Evolutionary conservation across 345 rosid species (phyloP).

Genomic region (Sisymbrium irio): DNA sequence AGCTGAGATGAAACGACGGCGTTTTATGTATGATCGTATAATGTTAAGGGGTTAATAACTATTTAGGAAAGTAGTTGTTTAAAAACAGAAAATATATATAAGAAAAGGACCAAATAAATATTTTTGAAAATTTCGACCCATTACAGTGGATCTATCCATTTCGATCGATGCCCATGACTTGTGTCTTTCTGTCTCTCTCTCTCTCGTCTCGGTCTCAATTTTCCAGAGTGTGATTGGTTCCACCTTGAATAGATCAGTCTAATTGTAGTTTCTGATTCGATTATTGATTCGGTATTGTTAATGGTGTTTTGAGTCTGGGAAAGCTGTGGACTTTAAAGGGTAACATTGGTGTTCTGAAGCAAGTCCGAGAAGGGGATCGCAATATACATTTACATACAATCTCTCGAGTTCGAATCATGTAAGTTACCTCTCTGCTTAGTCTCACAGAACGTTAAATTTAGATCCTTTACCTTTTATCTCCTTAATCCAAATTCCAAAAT

Average conservation of each 20-base stretch:
- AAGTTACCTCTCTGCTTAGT: background rate
- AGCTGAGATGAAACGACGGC: background rate
- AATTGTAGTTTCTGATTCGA: background rate
- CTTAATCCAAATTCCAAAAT: background rate
- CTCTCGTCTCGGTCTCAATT: background rate
- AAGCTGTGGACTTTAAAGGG: background rate
- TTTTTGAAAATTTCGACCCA: background rate
- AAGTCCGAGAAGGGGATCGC: slow-evolving; percentile 24
- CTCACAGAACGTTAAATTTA: background rate
- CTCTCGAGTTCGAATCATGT: slow-evolving; percentile 26
- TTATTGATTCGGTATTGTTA: background rate
- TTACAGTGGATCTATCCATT: slow-evolving; percentile 27
- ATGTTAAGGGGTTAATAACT: background rate
- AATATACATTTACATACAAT: background rate
- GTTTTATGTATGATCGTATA: background rate
- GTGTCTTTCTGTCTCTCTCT: background rate
- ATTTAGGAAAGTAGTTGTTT: background rate
- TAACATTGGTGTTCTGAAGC: background rate
- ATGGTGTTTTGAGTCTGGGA: background rate
- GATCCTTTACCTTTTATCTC: background rate
- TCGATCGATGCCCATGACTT: background rate
- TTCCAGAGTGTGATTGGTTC: background rate
- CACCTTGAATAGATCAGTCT: slow-evolving; percentile 1
- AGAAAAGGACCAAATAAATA: background rate
- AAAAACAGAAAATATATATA: background rate